Evolutionary conservation across 495 filamentous ascomycete species (phyloP), one percentile per base, ranked within the genome.

Genomic region (Daldinia grandis): DNA sequence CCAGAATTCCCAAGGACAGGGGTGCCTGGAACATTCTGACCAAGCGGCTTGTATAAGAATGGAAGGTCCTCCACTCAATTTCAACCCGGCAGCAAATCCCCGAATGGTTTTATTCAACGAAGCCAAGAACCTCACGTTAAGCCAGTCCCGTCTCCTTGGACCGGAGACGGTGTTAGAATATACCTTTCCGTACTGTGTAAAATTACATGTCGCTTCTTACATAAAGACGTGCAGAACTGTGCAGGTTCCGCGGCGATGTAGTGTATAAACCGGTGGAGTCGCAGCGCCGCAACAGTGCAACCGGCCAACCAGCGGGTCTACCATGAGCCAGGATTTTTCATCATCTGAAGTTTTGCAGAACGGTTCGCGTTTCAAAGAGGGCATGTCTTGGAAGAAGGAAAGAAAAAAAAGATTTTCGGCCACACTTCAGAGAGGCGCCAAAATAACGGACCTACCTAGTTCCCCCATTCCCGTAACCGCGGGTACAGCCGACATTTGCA

Each of bases 1-100:
- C 59, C 56, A 57, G 10, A 28, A 25, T 10, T 15, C 1, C 15
- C 37, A 55, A 8, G 54, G 64, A 37, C 70, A 73, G 61, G 70
- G 70, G 44, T 68, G 0, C 37, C 21, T 61, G 64, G 70, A 68
- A 73, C 61, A 64, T 68, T 66, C 33, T 38, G 40, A 47, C 61
- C 64, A 73, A 68, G 70, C 65, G 61, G 61, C 49, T 65, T 68
- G 69, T 67, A 71, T 73, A 65, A 68, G 70, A 65, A 68, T 66
- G 70, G 70, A 65, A 73, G 65, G 70, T 68, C 65, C 35, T 65
- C 65, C 61, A 62, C 70, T 50, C 61, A 73, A 73, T 68, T 56
- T 68, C 65, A 53, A 51, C 17, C 65, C 70, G 64, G 70, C 9
- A 31, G 50, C 37, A 68, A 73, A 73, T 73, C 70, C 70, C 70